phyloP scores from a whole-genome alignment of 1,284 basidiomycete genomes.

The Cystobasidium pallidum region DNA sequence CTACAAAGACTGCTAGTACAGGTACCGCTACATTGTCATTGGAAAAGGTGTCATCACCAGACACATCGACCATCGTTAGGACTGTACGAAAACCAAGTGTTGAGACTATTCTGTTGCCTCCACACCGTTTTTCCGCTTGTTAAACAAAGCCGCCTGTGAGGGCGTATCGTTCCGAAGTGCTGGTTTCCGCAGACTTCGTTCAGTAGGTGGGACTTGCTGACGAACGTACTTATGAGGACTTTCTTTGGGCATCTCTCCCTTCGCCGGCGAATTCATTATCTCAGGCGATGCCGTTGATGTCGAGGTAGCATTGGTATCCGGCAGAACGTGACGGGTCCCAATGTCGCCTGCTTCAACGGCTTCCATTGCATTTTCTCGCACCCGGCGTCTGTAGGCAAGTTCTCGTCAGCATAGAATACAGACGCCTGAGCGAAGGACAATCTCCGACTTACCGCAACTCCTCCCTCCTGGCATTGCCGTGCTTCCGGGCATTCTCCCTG shows the following conservation, averaged over 20 bases:
- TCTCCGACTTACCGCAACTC: slow-evolving; percentile 16
- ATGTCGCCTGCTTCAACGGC: slow-evolving; percentile 28
- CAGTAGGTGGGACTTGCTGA: slow-evolving; percentile 9
- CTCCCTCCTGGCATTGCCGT: slow-evolving; percentile 32
- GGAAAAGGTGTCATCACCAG: not conserved
- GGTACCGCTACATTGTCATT: not conserved
- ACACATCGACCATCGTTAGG: too few species aligned
- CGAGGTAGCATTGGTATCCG: not conserved
- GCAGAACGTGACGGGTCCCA: slow-evolving; percentile 28
- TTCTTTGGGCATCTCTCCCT: not conserved
- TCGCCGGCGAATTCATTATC: not conserved
- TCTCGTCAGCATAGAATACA: not conserved
- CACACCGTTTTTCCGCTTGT: not conserved
- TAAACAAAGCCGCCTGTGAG: slow-evolving; percentile 6
- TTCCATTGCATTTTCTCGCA: slow-evolving; percentile 35
- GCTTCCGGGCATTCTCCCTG: slow-evolving; percentile 28
- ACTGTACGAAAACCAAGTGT: not conserved
- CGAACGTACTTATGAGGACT: slow-evolving; percentile 16
- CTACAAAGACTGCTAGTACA: slow-evolving; percentile 1
- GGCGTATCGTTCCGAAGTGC: slow-evolving; percentile 9
- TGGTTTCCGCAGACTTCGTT: slow-evolving; percentile 29
- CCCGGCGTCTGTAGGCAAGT: slow-evolving; percentile 16
- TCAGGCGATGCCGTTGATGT: not conserved
- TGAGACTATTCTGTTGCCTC: not conserved
- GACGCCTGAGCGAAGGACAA: not conserved